Conservation (phyloP, 345 rosid species). For the Streptanthus diversifolius region DNA sequence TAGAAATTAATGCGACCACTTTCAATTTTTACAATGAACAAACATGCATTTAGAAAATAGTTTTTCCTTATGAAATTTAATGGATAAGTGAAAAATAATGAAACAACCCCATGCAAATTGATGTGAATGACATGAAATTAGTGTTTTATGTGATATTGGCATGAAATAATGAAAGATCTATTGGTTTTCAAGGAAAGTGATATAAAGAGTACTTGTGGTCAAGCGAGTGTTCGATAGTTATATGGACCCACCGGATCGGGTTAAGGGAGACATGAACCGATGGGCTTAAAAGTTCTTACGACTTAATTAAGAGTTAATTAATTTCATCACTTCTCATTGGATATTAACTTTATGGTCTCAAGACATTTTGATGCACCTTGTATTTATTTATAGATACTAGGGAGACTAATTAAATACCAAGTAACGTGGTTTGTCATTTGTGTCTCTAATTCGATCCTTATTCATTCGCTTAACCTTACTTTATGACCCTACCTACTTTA, state of each 20-base stretch:
- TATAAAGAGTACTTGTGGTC: slow-evolving; percentile 19
- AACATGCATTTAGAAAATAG: not conserved
- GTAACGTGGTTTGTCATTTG: slow-evolving; percentile 14
- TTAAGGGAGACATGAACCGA: slow-evolving; percentile 33
- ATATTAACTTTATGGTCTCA: slow-evolving; percentile 25
- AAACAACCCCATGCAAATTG: not conserved
- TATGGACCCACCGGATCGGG: slow-evolving; percentile 32
- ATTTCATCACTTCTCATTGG: slow-evolving; percentile 26
- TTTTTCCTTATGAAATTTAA: not conserved
- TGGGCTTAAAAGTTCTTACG: slow-evolving; percentile 38
- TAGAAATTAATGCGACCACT: not conserved
- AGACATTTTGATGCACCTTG: slow-evolving; percentile 21
- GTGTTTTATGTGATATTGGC: not conserved
- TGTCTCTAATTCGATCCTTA: not conserved
- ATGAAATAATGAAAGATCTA: not conserved
- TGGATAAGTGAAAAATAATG: slow-evolving; percentile 3
- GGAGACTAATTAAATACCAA: slow-evolving; percentile 12
- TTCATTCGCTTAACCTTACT: slow-evolving; percentile 1
- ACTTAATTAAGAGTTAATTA: slow-evolving; percentile 16
- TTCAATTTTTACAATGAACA: not conserved
- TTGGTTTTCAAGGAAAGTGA: not conserved
- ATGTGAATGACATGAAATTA: not conserved
- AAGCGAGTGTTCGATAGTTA: slow-evolving; percentile 15
- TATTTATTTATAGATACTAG: not conserved
- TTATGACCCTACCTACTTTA: slow-evolving; percentile 20